These are phyloP conservation scores for Trifolium repens DNA, from an alignment of 306 rosid species.

Conservation along the genomic window DNA sequence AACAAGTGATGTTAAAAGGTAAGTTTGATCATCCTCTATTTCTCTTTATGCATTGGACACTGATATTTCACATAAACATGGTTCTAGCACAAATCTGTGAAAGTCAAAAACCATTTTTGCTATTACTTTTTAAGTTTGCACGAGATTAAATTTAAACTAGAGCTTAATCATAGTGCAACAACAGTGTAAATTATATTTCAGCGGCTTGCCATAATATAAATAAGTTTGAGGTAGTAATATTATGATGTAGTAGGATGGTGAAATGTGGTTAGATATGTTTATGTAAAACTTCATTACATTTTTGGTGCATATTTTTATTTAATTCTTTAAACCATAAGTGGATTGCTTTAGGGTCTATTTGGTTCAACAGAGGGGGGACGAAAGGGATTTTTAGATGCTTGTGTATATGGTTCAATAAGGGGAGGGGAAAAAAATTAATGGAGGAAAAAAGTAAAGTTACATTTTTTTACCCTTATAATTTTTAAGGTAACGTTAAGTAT, in stretches of 20 bases:
- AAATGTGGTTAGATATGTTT: not conserved
- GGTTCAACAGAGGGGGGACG: not conserved
- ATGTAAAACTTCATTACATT: not conserved
- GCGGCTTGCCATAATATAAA: not conserved
- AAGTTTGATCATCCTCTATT: slow-evolving; percentile 34
- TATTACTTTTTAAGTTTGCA: not conserved
- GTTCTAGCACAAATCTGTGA: slow-evolving; percentile 17
- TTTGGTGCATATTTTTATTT: not conserved
- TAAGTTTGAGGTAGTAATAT: not conserved
- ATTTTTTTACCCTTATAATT: not conserved
- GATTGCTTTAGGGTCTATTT: slow-evolving; percentile 5
- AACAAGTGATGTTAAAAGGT: slow-evolving; percentile 62
- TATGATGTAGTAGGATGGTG: slow-evolving; percentile 6
- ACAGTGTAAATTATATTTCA: not conserved
- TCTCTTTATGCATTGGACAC: slow-evolving; percentile 26
- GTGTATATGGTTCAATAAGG: not conserved
- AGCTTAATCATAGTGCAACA: not conserved
- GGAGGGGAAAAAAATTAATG: not conserved
- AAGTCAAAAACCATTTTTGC: not conserved
- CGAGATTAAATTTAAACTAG: slow-evolving; percentile 10
- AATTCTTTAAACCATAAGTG: slow-evolving; percentile 18
- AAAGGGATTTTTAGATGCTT: not conserved
- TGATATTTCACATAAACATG: slow-evolving; percentile 18
- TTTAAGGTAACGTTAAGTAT: not conserved
- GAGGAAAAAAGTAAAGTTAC: not conserved